Evolutionary conservation across 1,284 basidiomycete species (phyloP).

Genomic region (Blastosporella zonata): DNA sequence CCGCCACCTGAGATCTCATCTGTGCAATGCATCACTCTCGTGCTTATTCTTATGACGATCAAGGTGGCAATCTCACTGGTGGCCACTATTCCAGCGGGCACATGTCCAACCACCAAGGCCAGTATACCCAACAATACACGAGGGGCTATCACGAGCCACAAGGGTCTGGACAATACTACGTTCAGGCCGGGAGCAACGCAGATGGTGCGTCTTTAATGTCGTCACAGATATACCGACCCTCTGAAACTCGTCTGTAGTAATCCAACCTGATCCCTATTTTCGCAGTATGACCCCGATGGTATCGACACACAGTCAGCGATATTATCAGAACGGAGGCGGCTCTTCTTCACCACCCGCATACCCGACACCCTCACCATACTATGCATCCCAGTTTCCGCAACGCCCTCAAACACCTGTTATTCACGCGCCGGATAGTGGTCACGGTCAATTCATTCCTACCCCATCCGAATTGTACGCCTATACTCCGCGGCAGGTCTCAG

Average conservation of each 20-base stretch:
- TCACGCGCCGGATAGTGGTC: conserved; percentile 20
- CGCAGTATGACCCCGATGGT: conserved; percentile 36
- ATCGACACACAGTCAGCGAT: conserved; percentile 31
- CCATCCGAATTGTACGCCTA: conserved; percentile 48
- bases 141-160: conserved; percentile 28
- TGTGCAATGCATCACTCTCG: conserved; percentile 36
- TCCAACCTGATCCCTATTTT: conserved; percentile 31
- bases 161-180: conserved; percentile 32
- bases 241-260: conserved; percentile 14
- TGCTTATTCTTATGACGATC: conserved; percentile 37
- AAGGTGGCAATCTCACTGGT: conserved; percentile 27
- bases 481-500: conserved; percentile 28
- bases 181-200: conserved; percentile 23
- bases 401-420: conserved; percentile 23
- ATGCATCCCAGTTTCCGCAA: conserved; percentile 29
- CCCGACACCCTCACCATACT: conserved; percentile 30
- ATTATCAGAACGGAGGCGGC: conserved; percentile 27
- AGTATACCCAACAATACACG: conserved; percentile 29
- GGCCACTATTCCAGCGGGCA: conserved; percentile 22
- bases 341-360: conserved; percentile 27
- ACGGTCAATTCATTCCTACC: conserved; percentile 49
- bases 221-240: not conserved
- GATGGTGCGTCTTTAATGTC: conserved; percentile 19
- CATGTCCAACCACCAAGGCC: conserved; percentile 16
- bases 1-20: conserved; percentile 26